Conservation (phyloP, 345 rosid species). For the Euclidium syriacum region DNA sequence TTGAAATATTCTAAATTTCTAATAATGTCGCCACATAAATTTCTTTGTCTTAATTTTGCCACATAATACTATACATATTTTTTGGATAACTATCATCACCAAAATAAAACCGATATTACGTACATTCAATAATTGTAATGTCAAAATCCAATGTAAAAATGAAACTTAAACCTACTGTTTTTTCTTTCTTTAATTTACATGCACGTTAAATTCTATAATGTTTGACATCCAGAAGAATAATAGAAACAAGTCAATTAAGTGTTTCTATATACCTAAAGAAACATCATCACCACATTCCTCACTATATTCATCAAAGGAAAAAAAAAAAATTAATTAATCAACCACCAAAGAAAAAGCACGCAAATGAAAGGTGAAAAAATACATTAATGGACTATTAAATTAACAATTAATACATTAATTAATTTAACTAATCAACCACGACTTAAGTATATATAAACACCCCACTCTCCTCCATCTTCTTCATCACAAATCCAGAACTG, state of each 20-base stretch:
- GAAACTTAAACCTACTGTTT: background rate
- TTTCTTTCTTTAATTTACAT: background rate
- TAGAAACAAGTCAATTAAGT: constrained; percentile 1
- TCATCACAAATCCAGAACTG: constrained; percentile 19
- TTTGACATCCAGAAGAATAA: background rate
- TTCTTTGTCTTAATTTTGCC: too few species aligned
- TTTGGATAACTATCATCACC: too few species aligned
- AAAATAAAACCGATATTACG: too few species aligned
- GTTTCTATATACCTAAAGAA: constrained; percentile 1
- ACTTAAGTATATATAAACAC: constrained; percentile 17
- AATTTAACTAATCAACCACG: constrained; percentile 9
- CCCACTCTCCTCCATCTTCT: constrained; percentile 1
- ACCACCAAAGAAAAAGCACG: background rate
- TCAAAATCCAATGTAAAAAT: background rate
- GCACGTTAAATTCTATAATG: background rate
- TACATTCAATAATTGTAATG: background rate
- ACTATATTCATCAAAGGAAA: constrained; percentile 13
- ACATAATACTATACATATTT: too few species aligned
- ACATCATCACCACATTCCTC: constrained; percentile 27
- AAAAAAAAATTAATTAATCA: background rate
- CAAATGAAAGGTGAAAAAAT: background rate
- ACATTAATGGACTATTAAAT: background rate
- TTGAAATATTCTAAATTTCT: too few species aligned
- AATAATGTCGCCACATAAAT: too few species aligned
- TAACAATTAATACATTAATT: background rate